Conservation (phyloP, 2,329 filamentous ascomycete species). For the Phialophora chinensis region DNA sequence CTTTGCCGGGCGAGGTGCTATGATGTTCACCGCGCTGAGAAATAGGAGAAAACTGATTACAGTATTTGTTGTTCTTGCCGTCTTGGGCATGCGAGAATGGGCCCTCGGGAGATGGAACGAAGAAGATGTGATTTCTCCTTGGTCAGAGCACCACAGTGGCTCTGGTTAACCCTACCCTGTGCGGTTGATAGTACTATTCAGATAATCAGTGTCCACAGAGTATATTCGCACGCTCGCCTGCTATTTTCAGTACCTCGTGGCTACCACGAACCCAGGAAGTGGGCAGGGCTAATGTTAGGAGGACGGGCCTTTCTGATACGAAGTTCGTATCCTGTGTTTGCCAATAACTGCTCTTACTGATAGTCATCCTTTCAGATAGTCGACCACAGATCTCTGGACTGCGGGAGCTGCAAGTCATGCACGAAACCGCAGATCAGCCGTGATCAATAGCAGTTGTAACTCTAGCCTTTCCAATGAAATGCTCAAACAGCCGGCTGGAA, state of each 20-base stretch:
- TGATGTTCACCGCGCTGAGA: background rate
- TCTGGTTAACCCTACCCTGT: background rate
- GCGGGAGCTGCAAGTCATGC: background rate
- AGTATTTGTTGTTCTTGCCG: background rate
- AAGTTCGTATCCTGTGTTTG: background rate
- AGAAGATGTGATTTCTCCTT: background rate
- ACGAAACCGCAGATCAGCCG: background rate
- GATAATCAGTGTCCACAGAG: background rate
- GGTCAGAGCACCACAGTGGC: background rate
- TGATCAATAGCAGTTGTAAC: background rate
- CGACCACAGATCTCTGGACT: background rate
- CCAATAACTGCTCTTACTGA: background rate
- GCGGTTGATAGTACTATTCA: background rate
- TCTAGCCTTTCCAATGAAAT: background rate
- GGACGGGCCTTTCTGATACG: background rate
- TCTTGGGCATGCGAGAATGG: background rate
- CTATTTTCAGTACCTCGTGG: slow-evolving; percentile 19
- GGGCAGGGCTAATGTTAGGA: background rate
- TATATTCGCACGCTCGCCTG: slow-evolving; percentile 3
- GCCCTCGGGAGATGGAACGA: background rate
- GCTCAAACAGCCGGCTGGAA: background rate
- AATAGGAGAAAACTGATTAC: background rate
- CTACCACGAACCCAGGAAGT: background rate
- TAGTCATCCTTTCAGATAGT: background rate
- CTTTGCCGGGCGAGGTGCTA: background rate